These are phyloP conservation scores for Raffaelea ambrosiae DNA, from an alignment of 2,329 filamentous ascomycete genomes.

Conservation along the genomic window DNA sequence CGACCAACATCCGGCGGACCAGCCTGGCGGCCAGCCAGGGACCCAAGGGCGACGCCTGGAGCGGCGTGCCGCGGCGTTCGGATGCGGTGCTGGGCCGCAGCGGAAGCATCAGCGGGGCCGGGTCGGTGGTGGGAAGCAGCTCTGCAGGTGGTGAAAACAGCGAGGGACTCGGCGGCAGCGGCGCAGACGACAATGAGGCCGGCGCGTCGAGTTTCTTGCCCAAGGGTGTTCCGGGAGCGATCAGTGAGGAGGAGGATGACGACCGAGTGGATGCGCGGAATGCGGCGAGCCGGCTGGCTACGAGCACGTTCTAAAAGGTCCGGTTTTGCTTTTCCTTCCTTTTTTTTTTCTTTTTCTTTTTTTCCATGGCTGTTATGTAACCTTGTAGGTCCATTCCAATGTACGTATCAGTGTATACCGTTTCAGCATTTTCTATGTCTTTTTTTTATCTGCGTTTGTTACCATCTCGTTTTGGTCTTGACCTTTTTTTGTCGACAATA, in stretches of 20 bases:
- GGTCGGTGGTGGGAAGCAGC: constrained; percentile 29
- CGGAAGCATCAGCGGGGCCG: constrained; percentile 53
- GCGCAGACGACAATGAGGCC: not conserved
- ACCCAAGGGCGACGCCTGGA: constrained; percentile 97
- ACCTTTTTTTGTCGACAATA: too few relatives aligned
- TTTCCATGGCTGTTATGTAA: too few relatives aligned
- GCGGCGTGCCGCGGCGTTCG: constrained; percentile 75
- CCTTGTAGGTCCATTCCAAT: too few relatives aligned
- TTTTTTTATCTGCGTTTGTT: too few relatives aligned
- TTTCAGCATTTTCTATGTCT: too few relatives aligned
- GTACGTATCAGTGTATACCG: too few relatives aligned
- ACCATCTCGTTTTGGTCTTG: too few relatives aligned
- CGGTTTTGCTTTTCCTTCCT: not conserved
- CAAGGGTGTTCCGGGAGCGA: constrained; percentile 45
- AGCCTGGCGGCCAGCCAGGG: constrained; percentile 84
- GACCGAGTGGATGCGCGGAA: constrained; percentile 93
- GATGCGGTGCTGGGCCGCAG: constrained; percentile 69
- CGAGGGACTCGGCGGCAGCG: not conserved
- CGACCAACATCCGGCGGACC: constrained; percentile 55
- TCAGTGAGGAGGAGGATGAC: constrained; percentile 74
- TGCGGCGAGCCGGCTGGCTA: constrained; percentile 84
- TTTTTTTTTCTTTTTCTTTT: not conserved
- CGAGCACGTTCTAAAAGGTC: constrained; percentile 73
- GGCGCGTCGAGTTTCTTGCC: constrained; percentile 13
- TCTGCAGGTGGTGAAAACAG: constrained; percentile 23